These are phyloP conservation scores for Middelhovenomyces tepae DNA, from an alignment of 805 yeast species.

Conservation along the genomic window DNA sequence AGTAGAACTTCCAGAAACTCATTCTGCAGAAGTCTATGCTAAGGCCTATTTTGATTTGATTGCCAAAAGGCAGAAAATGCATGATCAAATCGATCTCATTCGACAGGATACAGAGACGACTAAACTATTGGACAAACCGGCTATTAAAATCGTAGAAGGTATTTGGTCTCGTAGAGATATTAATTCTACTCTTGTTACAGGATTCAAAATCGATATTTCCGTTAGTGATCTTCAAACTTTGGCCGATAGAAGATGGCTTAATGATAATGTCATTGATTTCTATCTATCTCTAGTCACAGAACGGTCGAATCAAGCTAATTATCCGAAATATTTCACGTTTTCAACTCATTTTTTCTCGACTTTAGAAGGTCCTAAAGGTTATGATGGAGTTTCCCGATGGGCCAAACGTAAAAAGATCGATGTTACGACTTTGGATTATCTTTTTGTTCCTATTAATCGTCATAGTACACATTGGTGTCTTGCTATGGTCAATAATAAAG, in stretches of 20 bases:
- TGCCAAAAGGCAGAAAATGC: not conserved
- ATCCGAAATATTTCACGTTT: slow-evolving; percentile 52
- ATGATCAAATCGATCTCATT: not conserved
- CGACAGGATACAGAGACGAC: not conserved
- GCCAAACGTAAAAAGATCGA: slow-evolving; percentile 65
- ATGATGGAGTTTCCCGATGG: slow-evolving; percentile 76
- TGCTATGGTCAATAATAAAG: slow-evolving; percentile 61
- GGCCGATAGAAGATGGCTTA: slow-evolving; percentile 69
- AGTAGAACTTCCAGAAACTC: slow-evolving; percentile 4
- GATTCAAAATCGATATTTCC: slow-evolving; percentile 44
- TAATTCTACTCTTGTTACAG: not conserved
- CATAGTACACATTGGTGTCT: slow-evolving; percentile 87
- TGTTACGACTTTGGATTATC: slow-evolving; percentile 51
- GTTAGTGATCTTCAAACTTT: slow-evolving; percentile 66
- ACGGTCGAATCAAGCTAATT: slow-evolving; percentile 27
- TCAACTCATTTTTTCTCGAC: slow-evolving; percentile 84
- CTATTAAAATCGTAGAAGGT: not conserved
- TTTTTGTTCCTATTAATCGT: slow-evolving; percentile 81
- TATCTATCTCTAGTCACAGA: slow-evolving; percentile 51
- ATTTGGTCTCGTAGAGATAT: slow-evolving; percentile 1
- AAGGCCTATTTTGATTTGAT: slow-evolving; percentile 1
- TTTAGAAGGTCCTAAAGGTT: slow-evolving; percentile 55
- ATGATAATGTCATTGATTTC: slow-evolving; percentile 83
- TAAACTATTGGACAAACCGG: not conserved
- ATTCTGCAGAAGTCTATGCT: slow-evolving; percentile 2